Percentiles rank a stretch among this genome's conserved stretches.
Evolutionary conservation across 2,329 filamentous ascomycete species (phyloP).

Genomic region (Sclerotinia trifoliorum): DNA sequence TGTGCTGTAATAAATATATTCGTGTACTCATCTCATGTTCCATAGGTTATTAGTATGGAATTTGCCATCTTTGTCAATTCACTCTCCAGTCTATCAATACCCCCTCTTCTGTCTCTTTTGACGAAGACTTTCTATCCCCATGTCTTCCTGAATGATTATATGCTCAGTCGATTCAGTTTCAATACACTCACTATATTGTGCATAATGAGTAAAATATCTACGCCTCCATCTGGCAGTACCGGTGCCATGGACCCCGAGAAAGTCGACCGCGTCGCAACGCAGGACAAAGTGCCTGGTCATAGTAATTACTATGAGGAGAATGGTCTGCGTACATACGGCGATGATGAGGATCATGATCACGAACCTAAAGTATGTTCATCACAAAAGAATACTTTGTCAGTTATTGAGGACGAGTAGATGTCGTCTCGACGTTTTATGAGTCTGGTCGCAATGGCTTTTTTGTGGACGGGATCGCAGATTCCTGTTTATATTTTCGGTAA

Average conservation of each 20-base stretch:
- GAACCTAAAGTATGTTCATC: slow-evolving; percentile 44
- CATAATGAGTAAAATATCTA: neutral
- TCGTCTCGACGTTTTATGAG: slow-evolving; percentile 59
- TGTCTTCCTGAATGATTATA: neutral
- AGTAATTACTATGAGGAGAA: slow-evolving; percentile 29
- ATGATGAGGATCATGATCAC: slow-evolving; percentile 48
- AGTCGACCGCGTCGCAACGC: neutral
- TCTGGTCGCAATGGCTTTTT: slow-evolving; percentile 56
- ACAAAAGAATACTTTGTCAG: too few relatives aligned
- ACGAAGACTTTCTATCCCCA: neutral
- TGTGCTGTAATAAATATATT: neutral
- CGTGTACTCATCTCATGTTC: neutral
- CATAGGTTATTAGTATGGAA: neutral
- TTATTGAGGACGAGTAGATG: slow-evolving; percentile 49
- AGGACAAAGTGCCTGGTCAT: slow-evolving; percentile 31
- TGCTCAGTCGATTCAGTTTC: neutral
- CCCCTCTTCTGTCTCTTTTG: neutral
- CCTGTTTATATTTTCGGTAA: slow-evolving; percentile 53
- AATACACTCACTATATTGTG: neutral
- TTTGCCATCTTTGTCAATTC: neutral
- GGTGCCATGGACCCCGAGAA: neutral
- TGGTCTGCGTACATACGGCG: slow-evolving; percentile 47
- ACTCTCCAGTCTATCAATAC: neutral
- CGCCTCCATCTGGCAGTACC: neutral
- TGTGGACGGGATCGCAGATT: slow-evolving; percentile 61